These are phyloP conservation scores for Phytophthora sp. DNA, from an alignment of 352 stramenopile species.

Conservation along the genomic window DNA sequence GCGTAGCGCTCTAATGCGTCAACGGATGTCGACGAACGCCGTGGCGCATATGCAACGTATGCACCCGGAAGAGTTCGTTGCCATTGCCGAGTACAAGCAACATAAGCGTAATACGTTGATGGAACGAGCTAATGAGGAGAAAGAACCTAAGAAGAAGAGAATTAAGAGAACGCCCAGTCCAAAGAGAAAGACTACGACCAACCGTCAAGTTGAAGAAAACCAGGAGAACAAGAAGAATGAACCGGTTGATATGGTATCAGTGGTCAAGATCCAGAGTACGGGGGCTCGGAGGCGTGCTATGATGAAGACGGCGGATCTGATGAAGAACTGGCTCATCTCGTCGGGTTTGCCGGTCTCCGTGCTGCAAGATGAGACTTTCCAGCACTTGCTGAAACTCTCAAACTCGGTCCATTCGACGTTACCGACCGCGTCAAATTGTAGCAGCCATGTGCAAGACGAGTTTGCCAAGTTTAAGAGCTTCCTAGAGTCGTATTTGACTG, in stretches of 20 bases:
- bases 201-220: not conserved
- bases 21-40: constrained; percentile 51
- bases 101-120: constrained; percentile 20
- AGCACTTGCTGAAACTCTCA: constrained; percentile 25
- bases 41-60: constrained; percentile 40
- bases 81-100: constrained; percentile 30
- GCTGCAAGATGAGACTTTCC: constrained; percentile 27
- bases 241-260: not conserved
- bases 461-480: constrained; percentile 34
- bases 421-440: constrained; percentile 15
- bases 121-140: not conserved
- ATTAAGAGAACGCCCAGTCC: not conserved
- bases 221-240: constrained; percentile 4
- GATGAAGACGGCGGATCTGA: constrained; percentile 22
- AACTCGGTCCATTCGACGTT: not conserved
- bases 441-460: constrained; percentile 27
- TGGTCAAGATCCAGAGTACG: not conserved
- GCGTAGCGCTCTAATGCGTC: constrained; percentile 40
- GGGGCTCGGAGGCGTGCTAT: constrained; percentile 9
- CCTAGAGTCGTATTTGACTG: constrained; percentile 26
- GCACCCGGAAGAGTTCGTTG: constrained; percentile 35
- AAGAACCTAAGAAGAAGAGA: constrained; percentile 24
- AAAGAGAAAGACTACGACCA: constrained; percentile 14
- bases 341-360: constrained; percentile 26
- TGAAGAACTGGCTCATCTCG: constrained; percentile 41